Conservation (phyloP, 345 rosid species). For the Pugionium cornutum region DNA sequence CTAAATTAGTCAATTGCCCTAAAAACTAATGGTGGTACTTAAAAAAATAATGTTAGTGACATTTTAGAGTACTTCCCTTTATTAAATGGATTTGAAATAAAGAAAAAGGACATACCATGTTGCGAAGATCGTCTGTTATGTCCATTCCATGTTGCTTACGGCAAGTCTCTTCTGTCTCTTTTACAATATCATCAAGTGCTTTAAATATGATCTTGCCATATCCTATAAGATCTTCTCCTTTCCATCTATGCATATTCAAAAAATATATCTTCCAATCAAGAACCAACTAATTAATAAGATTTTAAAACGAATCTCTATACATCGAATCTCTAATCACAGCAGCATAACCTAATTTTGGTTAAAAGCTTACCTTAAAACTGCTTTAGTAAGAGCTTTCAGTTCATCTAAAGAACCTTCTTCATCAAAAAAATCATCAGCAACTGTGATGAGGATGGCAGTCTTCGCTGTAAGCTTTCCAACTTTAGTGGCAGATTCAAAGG, state of each 20-base stretch:
- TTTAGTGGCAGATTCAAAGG: slow-evolving; percentile 31
- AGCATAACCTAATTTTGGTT: background rate
- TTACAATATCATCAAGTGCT: slow-evolving; percentile 51
- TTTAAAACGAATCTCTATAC: no score
- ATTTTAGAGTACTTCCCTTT: no score
- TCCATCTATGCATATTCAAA: slow-evolving; percentile 50
- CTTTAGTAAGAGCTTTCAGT: slow-evolving; percentile 48
- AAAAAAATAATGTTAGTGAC: no score
- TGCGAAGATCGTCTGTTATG: slow-evolving; percentile 39
- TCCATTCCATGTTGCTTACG: slow-evolving; percentile 40
- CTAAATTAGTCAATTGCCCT: no score
- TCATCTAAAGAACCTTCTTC: slow-evolving; percentile 52
- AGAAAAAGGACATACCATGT: slow-evolving; percentile 41
- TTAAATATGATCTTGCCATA: slow-evolving; percentile 50
- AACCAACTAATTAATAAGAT: background rate
- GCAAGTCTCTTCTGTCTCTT: slow-evolving; percentile 38
- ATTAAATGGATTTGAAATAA: no score
- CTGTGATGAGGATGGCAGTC: slow-evolving; percentile 51
- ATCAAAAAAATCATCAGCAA: slow-evolving; percentile 67
- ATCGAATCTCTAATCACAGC: no score
- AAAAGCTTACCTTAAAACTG: slow-evolving; percentile 48
- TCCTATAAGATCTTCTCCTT: slow-evolving; percentile 47
- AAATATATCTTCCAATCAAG: background rate
- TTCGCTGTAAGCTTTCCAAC: slow-evolving; percentile 45
- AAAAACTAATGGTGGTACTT: no score